Percentiles rank a stretch among this genome's conserved stretches.
These are phyloP conservation scores for Hordeum marinum DNA, from an alignment of 176 grass and related monocot species.

Conservation along the genomic window DNA sequence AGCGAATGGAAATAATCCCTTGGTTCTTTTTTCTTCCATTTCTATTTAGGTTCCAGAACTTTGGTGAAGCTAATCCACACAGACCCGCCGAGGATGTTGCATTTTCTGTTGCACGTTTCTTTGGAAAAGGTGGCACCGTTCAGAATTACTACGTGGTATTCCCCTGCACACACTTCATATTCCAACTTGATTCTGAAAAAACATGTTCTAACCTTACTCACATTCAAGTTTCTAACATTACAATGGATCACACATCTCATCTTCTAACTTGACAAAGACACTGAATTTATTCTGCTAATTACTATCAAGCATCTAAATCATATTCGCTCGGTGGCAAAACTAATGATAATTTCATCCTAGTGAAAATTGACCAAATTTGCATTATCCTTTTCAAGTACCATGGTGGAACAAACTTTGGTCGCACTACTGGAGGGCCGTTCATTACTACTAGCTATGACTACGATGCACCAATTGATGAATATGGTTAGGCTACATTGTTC, in stretches of 20 bases:
- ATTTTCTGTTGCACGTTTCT: slow-evolving; percentile 95
- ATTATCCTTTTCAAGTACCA: slow-evolving; percentile 69
- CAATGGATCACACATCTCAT: background rate
- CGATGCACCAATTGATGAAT: slow-evolving; percentile 99
- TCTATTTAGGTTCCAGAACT: slow-evolving; percentile 81
- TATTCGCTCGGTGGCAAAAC: background rate
- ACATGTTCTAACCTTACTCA: background rate
- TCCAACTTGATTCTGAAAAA: background rate
- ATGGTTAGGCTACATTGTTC: slow-evolving; percentile 45
- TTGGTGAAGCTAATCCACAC: slow-evolving; percentile 86
- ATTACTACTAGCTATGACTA: slow-evolving; percentile 99
- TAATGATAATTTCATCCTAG: background rate
- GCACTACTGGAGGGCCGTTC: slow-evolving; percentile 91
- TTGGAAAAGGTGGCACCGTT: slow-evolving; percentile 82
- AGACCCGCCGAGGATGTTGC: slow-evolving; percentile 92
- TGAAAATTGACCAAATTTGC: slow-evolving; percentile 2
- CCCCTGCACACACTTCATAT: background rate
- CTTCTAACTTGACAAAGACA: background rate
- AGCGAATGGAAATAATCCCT: background rate
- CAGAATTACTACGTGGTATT: slow-evolving; percentile 97
- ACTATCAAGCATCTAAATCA: background rate
- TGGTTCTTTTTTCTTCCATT: slow-evolving; percentile 3
- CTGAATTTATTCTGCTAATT: background rate
- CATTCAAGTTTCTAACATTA: background rate
- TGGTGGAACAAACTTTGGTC: slow-evolving; percentile 96